phyloP scores from a whole-genome alignment of 345 rosid species.

The Fremontodendron californicum region DNA sequence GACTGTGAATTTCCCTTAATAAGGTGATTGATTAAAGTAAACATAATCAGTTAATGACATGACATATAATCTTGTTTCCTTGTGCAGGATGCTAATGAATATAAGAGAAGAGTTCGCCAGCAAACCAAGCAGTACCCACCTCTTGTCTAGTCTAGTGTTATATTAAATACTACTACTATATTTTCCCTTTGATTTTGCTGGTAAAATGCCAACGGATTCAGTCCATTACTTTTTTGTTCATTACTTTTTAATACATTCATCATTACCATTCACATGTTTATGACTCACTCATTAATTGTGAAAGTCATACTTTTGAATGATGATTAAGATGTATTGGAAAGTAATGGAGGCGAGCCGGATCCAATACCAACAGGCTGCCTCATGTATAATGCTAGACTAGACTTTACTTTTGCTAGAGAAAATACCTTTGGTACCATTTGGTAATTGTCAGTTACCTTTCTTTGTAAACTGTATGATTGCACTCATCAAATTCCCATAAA shows the following conservation, averaged over 20 bases:
- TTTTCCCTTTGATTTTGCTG: conserved; percentile 3
- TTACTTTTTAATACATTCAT: no score
- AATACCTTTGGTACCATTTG: conserved; percentile 17
- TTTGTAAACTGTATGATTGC: conserved; percentile 17
- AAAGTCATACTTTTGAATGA: no score
- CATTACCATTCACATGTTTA: no score
- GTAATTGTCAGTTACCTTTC: conserved; percentile 17
- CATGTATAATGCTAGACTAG: conserved; percentile 29
- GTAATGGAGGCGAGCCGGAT: no score
- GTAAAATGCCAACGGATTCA: no score
- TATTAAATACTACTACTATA: not conserved
- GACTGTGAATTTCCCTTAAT: not conserved
- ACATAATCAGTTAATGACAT: not conserved
- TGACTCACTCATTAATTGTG: no score
- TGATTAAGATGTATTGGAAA: no score
- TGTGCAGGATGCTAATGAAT: conserved; percentile 69
- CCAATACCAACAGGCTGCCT: no score
- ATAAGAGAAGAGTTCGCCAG: conserved; percentile 79
- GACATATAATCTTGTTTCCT: not conserved
- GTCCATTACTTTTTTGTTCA: no score
- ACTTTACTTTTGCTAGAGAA: conserved; percentile 19
- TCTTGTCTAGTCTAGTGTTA: conserved; percentile 44
- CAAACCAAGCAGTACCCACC: conserved; percentile 93
- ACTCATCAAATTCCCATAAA: not conserved
- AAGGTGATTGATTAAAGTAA: not conserved